Percentiles rank a stretch among this genome's conserved stretches.
Evolutionary conservation across 225 moss, liverwort and hornwort genomes (phyloP).

Genomic region (Polytrichum formosum): DNA sequence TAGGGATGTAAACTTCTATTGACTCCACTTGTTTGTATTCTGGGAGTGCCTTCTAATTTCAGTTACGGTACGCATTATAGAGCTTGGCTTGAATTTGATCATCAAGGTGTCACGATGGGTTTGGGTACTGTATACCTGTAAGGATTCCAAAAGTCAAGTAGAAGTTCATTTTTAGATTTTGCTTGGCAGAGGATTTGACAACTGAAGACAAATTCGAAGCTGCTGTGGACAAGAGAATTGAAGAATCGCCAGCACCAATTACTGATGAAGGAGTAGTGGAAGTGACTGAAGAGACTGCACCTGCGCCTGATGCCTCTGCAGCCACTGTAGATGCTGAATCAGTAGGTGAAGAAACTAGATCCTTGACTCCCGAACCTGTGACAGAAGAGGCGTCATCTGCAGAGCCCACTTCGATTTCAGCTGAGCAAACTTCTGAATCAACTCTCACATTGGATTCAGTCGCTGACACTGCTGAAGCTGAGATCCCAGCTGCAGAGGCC

Average conservation of each 20-base stretch:
- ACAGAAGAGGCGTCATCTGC: neutral
- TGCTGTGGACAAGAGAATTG: neutral
- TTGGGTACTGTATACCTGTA: too few species aligned
- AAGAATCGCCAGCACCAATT: slow-evolving; percentile 11
- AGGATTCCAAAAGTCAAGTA: neutral
- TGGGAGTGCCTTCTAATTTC: too few species aligned
- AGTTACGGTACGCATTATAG: too few species aligned
- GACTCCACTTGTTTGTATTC: too few species aligned
- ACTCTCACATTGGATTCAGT: slow-evolving; percentile 7
- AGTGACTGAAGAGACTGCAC: neutral
- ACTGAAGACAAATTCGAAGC: slow-evolving; percentile 6
- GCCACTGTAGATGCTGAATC: slow-evolving; percentile 11
- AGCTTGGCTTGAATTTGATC: too few species aligned
- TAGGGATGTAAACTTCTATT: too few species aligned
- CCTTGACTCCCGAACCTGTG: neutral
- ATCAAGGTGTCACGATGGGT: too few species aligned
- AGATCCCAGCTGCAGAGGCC: neutral
- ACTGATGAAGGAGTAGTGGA: neutral
- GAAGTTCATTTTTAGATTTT: neutral
- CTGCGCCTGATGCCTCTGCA: neutral
- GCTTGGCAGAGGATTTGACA: slow-evolving; percentile 11
- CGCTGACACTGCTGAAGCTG: neutral
- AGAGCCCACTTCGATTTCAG: neutral
- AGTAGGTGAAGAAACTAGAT: neutral
- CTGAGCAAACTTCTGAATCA: slow-evolving; percentile 7